Evolutionary conservation across 2,329 filamentous ascomycete species (phyloP).

Genomic region (Emmonsiellopsis sp.): DNA sequence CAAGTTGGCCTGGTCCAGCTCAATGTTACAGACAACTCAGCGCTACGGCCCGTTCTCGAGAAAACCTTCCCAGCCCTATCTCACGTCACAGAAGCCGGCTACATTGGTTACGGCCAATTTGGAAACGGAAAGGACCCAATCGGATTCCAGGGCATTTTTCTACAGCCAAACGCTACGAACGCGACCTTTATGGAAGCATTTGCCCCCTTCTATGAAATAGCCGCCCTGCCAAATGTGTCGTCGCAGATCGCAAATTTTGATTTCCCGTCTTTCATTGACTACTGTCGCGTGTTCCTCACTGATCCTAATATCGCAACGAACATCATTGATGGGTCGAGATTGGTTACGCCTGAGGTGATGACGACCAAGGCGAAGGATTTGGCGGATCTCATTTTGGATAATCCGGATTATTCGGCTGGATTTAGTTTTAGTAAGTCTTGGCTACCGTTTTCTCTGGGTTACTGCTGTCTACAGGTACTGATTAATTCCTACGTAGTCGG

Average conservation of each 20-base stretch:
- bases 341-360: conserved; percentile 19
- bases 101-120: conserved; percentile 21
- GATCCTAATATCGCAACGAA: conserved; percentile 26
- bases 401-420: conserved; percentile 13
- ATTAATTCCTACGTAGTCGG: conserved; percentile 14
- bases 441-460: too few species aligned
- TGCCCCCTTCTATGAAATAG: conserved; percentile 13
- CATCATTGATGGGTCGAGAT: conserved; percentile 21
- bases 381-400: conserved; percentile 19
- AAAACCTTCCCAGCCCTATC: conserved; percentile 16
- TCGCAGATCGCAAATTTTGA: conserved; percentile 13
- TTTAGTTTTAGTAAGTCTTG: conserved; percentile 23
- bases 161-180: conserved; percentile 22
- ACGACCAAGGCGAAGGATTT: conserved; percentile 17
- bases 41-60: conserved; percentile 15
- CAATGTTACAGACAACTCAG: conserved; percentile 16
- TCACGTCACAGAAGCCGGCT: conserved; percentile 20
- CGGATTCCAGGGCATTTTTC: conserved; percentile 22
- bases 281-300: conserved; percentile 17
- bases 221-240: conserved; percentile 14
- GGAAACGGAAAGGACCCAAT: neutral
- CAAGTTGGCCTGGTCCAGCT: conserved; percentile 19
- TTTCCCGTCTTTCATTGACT: conserved; percentile 22
- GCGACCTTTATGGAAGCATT: conserved; percentile 15
- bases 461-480: too few species aligned